These are phyloP conservation scores for Platanthera zijinensis DNA, from an alignment of 106 monocot genomes.

Conservation along the genomic window DNA sequence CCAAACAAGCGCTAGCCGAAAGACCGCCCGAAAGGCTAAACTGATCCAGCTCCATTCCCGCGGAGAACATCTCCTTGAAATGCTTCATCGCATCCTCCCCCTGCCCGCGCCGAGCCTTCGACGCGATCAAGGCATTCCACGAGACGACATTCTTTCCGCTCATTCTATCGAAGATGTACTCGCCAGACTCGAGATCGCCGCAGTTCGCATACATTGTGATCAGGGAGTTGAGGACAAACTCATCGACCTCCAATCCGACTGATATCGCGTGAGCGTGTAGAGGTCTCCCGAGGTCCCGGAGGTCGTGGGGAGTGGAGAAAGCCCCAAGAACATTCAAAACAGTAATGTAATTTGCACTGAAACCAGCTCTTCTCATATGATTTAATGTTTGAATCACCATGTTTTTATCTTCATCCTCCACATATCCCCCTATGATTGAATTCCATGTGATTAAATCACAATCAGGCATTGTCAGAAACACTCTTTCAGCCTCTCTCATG, in stretches of 20 bases:
- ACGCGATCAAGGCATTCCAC: conserved; percentile 76
- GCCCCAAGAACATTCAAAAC: conserved; percentile 59
- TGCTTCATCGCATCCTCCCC: conserved; percentile 75
- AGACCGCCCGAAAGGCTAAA: conserved; percentile 52
- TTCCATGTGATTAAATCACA: conserved; percentile 70
- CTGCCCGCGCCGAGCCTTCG: conserved; percentile 43
- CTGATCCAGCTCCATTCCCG: conserved; percentile 38
- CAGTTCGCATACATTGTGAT: conserved; percentile 79
- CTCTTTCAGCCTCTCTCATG: conserved; percentile 38
- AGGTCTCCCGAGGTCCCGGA: conserved; percentile 37
- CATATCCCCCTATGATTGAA: conserved; percentile 54
- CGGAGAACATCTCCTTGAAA: conserved; percentile 39
- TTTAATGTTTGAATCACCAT: conserved; percentile 47
- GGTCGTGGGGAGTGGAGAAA: conserved; percentile 27
- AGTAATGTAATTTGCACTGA: conserved; percentile 70
- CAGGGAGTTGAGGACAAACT: conserved; percentile 60
- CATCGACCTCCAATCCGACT: conserved; percentile 50
- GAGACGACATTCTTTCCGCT: conserved; percentile 44
- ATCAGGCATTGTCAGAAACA: conserved; percentile 27
- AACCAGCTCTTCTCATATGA: conserved; percentile 42
- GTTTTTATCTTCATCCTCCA: conserved; percentile 38
- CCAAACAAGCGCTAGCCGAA: conserved; percentile 56
- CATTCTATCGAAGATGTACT: conserved; percentile 37
- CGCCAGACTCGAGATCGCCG: conserved; percentile 58
- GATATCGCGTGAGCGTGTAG: conserved; percentile 54